A percentile compares a stretch with the other conserved stretches of the same genome.
Evolutionary conservation across 192 early-diverging fungal species (phyloP).

Genomic region (Entomortierella lignicola): DNA sequence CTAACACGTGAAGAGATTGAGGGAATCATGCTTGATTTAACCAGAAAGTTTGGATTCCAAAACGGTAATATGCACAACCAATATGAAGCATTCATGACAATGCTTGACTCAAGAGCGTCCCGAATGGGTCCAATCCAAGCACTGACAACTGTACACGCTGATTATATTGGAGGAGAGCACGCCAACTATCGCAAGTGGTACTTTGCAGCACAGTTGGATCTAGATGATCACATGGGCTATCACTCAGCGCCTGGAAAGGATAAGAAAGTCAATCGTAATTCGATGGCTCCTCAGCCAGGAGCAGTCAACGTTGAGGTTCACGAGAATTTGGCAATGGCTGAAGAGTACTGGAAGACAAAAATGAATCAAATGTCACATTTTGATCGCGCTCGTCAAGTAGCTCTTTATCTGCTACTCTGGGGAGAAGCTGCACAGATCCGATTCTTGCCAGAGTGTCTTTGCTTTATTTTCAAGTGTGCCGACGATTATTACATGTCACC

Average conservation of each 20-base stretch:
- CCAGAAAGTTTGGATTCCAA: slow-evolving; percentile 82
- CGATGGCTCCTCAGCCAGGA: slow-evolving; percentile 48
- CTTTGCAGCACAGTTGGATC: slow-evolving; percentile 78
- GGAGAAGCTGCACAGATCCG: slow-evolving; percentile 82
- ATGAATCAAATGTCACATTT: slow-evolving; percentile 81
- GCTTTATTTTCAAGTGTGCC: slow-evolving; percentile 84
- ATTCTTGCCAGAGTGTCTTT: slow-evolving; percentile 79
- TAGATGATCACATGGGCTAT: slow-evolving; percentile 60
- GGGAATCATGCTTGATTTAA: slow-evolving; percentile 74
- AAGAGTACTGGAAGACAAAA: slow-evolving; percentile 73
- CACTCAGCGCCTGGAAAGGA: slow-evolving; percentile 39
- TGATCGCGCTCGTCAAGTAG: slow-evolving; percentile 77
- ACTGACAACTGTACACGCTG: slow-evolving; percentile 78
- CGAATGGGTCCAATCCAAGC: slow-evolving; percentile 78
- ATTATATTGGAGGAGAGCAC: slow-evolving; percentile 83
- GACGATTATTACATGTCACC: slow-evolving; percentile 67
- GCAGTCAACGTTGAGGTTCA: slow-evolving; percentile 29
- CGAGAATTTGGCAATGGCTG: slow-evolving; percentile 43
- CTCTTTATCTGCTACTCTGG: slow-evolving; percentile 83
- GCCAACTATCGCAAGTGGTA: slow-evolving; percentile 89
- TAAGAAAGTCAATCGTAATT: slow-evolving; percentile 39
- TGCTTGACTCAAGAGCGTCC: slow-evolving; percentile 83
- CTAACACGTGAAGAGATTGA: slow-evolving; percentile 75
- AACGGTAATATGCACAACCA: slow-evolving; percentile 81
- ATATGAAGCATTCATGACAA: slow-evolving; percentile 80